Base-by-base conservation (phyloP, 2,329 filamentous ascomycete genomes). In the Aureobasidium melanogenum region DNA sequence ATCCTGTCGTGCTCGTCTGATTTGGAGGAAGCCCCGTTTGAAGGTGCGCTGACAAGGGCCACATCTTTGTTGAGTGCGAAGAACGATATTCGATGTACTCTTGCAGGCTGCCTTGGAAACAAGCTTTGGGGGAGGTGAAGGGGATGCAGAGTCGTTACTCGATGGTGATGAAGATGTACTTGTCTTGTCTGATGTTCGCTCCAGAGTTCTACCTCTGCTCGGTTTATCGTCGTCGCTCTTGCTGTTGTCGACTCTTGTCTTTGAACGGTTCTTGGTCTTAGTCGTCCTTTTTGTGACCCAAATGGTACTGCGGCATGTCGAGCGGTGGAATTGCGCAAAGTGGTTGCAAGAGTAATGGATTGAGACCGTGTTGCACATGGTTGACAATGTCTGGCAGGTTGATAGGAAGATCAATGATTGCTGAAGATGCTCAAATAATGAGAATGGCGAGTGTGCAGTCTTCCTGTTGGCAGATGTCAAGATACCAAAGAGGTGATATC, bases 271-370 rank as follows among this genome's bases (percentile, higher is more conserved):
- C 15, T 44, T 56, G 52, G 26, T 43, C 26, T 44, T 56, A 19
- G 26, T 22, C 26, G 6, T 22, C 10, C 15, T 24, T n/a, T 34
- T 57, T 4, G 39, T 36, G n/a, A 57, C 30, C 54, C 54, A 57
- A 14, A 57, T 28, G 19, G 32, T 34, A 5, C 54, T 47, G 54
- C 54, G 54, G 30, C 54, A 57, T 30, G 54, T 57, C 6, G 54
- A 57, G 54, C 54, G 54, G 30, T 57, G 30, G 41, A 57, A 57
- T 26, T 57, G 54, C 2, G 28, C 41, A 28, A 9, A 47, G n/a
- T 57, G 54, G 22, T 57, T 46, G 54, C 54, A 57, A 17, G 54
- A 57, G 17, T 57, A 57, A 19, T 47, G 54, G 15, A 57, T 36
- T 6, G 41, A n/a, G 17, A 57, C 32, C 10, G 54, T 57, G 39